Evolutionary conservation across 2,329 filamentous ascomycete species (phyloP).

Genomic region (Hypoxylon sp.): DNA sequence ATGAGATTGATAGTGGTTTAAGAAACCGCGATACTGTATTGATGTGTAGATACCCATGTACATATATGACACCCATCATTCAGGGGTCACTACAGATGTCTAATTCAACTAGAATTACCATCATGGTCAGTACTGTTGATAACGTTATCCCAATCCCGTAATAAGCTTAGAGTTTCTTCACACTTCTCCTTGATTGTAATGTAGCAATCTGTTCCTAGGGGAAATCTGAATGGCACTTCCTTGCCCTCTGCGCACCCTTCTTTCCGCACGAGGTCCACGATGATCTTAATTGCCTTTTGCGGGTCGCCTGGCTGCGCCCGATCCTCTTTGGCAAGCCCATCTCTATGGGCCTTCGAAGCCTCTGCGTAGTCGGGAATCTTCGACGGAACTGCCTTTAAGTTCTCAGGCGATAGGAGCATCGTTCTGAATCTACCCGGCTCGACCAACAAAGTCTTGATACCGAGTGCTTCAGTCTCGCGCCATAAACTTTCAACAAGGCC

Average conservation of each 20-base stretch:
- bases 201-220: conserved; percentile 37
- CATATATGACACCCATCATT: background rate
- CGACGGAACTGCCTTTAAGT: conserved; percentile 17
- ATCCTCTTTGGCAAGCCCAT: conserved; percentile 32
- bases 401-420: conserved; percentile 33
- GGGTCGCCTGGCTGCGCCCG: conserved; percentile 38
- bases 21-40: background rate
- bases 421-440: conserved; percentile 44
- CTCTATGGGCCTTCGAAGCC: conserved; percentile 8
- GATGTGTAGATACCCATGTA: background rate
- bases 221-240: conserved; percentile 40
- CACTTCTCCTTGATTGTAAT: conserved; percentile 37
- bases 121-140: conserved; percentile 41
- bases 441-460: conserved; percentile 39
- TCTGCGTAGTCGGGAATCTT: conserved; percentile 33
- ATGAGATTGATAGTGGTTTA: conserved; percentile 25
- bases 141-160: conserved; percentile 34
- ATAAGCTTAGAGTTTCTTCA: conserved; percentile 32
- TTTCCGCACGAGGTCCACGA: conserved; percentile 39
- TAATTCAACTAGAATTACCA: background rate
- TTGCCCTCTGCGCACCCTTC: conserved; percentile 37
- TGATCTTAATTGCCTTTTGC: conserved; percentile 38
- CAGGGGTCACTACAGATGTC: background rate
- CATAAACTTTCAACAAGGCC: conserved; percentile 39
- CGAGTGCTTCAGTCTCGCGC: conserved; percentile 36